Evolutionary conservation across 148 eudicot species (phyloP), one percentile per base, ranked within the genome.

Genomic region (Persicaria maculosa): DNA sequence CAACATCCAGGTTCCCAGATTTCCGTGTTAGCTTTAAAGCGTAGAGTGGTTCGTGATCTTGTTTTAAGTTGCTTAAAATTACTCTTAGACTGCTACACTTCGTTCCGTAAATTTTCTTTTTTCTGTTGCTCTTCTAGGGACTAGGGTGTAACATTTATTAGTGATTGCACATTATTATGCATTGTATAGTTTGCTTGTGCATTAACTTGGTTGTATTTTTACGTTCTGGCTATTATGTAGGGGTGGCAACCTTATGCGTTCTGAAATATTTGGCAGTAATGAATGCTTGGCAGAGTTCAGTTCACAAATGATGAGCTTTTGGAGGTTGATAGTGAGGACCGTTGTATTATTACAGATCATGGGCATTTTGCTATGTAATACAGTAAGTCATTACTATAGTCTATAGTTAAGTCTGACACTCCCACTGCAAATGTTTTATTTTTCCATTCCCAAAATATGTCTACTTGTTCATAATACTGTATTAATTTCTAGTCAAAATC

Each of bases 231-330:
- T 71, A 48, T 40, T 14, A 7, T n/a, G 76, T 81, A 94, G 98
- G 98, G 72, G 98, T 92, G 81, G 97, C 97, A n/a, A 94, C 97
- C 76, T 94, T 91, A 86, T 94, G 98, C 72, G 78, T 48, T 82
- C 75, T 68, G 75, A 82, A 44, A 44, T 55, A 31, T 71, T 75
- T 76, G 79, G 85, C 9, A 76, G 78, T 50, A 79, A 71, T 55
- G 87, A 81, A 72, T 91, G 88, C 62, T 83, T 91, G 46, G 84
- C 83, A 81, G 96, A 86, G 45, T 92, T 91, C 68, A 86, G 45
- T 92, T 91, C 68, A 77, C 83, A 11, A 83, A 74, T 57, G 97
- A 90, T 50, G 93, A 91, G 80, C 93, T 94, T 80, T 79, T 87
- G 75, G 86, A 83, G 76, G 78, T 91, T 67, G 98, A 94, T 61